Evolutionary conservation across 1,284 basidiomycete species (phyloP), one percentile per base, ranked within the genome.

Genomic region (Microbotryomycetes sp.): DNA sequence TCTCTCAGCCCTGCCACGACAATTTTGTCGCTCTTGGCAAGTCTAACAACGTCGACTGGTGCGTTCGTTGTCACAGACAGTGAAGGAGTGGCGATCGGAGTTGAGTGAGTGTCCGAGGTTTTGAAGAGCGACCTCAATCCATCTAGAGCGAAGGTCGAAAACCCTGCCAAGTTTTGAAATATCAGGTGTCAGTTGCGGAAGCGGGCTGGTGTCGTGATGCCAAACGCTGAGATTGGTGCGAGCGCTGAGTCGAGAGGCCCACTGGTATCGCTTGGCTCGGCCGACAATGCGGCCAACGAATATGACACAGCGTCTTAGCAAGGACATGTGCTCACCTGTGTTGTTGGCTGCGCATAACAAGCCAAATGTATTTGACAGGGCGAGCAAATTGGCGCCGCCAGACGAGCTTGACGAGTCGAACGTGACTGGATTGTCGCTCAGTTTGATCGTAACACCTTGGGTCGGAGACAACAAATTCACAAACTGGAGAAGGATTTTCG

Each of bases 281-380:
- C 29, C 29, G 32, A 15, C 9, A 6, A 29, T 7, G 16, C 7
- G 45, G 7, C 14, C 42, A 16, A 53, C 23, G 22, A n/a, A 26
- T 19, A 6, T 6, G 3, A 45, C 47, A 19, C 48, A 12, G n/a
- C 6, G 9, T 3, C 42, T 14, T 14, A 26, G 12, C 28, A 15
- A 7, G 28, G 23, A 22, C 1, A 3, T 22, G 4, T 3, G 60
- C 65, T 59, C 16, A 63, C 67, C 67, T 25, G 55, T 30, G 6
- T 48, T 31, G 19, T 46, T 56, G 15, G 28, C 49, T 0, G 56
- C 66, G 25, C 65, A 59, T 15, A 51, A 52, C 52, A 59, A 68
- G 2, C 68, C 71, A 30, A 64, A 71, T 3, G 51, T 32, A 51
- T 69, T 71, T 31, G 56, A 60, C 32, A 70, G 49, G n/a, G 65